Base-by-base conservation (phyloP, 352 stramenopile genomes). In the Pythium aquatile region DNA sequence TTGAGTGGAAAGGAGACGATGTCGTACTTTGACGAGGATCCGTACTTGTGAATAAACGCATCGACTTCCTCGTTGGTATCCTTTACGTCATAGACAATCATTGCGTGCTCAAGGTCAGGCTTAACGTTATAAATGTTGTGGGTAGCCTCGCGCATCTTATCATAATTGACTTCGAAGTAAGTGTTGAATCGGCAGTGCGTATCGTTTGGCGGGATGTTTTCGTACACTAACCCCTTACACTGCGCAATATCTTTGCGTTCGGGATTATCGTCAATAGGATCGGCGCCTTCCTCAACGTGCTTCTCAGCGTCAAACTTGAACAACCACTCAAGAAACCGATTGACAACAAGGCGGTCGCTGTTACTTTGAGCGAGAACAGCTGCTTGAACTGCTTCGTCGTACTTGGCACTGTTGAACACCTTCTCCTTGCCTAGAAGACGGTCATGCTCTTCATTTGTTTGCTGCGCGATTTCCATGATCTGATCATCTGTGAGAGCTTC, bases 151-250 rank as follows among this genome's bases (percentile, higher is more conserved):
- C 14, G 14, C 49, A 56, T 56, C 49, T 56, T 56, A 14, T 56
- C 49, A n/a, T 56, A 56, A 28, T 56, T 56, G 49, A 56, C 17
- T 5, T 56, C 49, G 49, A 37, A 56, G 29, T 56, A 56, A 8
- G 14, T n/a, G 26, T 56, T 56, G 49, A 56, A 56, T 56, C 49
- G 49, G 49, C 49, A 56, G 49, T 56, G 49, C 20, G 49, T 56
- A 17, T 56, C 49, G 49, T 56, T 56, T 5, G 49, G 49, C 11
- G 49, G 49, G 24, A 56, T 56, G 49, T 56, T 56, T 5, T 56
- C 49, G 26, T 56, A 56, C n/a, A n/a, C n/a, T n/a, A n/a, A n/a
- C n/a, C n/a, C n/a, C n/a, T n/a, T n/a, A n/a, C n/a, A n/a, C n/a
- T n/a, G n/a, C 8, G 26, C 49, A 29, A 53, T 20, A 20, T 53